Percentiles rank a stretch among this genome's conserved stretches.
These are phyloP conservation scores for Neopestalotiopsis rosae DNA, from an alignment of 2,329 filamentous ascomycete species.

Conservation along the genomic window DNA sequence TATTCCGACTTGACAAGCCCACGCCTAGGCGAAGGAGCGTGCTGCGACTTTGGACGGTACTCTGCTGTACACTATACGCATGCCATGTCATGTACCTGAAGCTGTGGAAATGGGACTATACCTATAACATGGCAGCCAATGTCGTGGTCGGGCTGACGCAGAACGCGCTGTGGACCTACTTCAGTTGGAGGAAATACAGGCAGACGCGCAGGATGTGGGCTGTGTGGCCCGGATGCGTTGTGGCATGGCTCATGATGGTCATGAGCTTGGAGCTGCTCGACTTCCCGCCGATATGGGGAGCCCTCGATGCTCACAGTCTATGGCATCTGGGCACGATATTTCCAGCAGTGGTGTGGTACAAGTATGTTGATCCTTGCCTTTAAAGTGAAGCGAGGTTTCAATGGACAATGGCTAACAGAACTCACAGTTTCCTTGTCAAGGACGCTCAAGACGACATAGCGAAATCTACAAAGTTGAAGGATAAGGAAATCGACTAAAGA, in stretches of 20 bases:
- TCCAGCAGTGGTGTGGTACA: constrained; percentile 91
- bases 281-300: constrained; percentile 82
- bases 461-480: constrained; percentile 12
- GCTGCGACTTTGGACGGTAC: constrained; percentile 74
- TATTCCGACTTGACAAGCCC: constrained; percentile 78
- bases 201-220: constrained; percentile 79
- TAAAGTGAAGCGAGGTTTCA: constrained; percentile 20
- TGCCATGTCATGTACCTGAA: constrained; percentile 84
- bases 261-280: constrained; percentile 97
- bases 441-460: constrained; percentile 85
- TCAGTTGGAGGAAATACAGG: constrained; percentile 76
- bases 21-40: constrained; percentile 50
- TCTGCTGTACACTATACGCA: constrained; percentile 75
- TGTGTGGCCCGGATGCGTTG: constrained; percentile 86
- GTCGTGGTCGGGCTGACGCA: constrained; percentile 80
- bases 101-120: constrained; percentile 90
- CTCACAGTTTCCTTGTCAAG: constrained; percentile 78
- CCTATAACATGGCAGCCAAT: constrained; percentile 97
- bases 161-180: constrained; percentile 85
- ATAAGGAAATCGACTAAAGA: constrained; percentile 16
- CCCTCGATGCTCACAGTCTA: constrained; percentile 90
- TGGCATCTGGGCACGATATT: constrained; percentile 95
- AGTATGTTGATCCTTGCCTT: constrained; percentile 63
- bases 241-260: constrained; percentile 87
- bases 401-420: background rate